phyloP scores from a whole-genome alignment of 1,139 yeast genomes.

The Pichia sp. region DNA sequence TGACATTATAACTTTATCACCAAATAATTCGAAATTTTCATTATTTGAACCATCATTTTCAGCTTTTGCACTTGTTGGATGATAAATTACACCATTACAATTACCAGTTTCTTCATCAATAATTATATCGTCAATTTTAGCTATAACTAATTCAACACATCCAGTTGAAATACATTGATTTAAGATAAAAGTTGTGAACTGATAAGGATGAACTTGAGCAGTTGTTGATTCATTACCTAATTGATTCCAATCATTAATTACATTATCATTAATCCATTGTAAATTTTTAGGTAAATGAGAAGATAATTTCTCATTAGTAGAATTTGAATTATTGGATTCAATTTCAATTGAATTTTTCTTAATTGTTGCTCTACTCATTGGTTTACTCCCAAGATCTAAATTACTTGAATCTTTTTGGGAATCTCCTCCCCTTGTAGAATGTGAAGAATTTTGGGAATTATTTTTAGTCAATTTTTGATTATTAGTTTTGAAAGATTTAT shows the following conservation, averaged over 20 bases:
- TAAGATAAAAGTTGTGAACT: slow-evolving; percentile 75
- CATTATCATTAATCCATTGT: slow-evolving; percentile 68
- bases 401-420: slow-evolving; percentile 1
- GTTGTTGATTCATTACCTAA: slow-evolving; percentile 85
- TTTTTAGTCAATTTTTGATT: slow-evolving; percentile 1
- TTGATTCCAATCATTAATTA: slow-evolving; percentile 68
- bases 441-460: slow-evolving; percentile 3
- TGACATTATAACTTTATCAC: slow-evolving; percentile 73
- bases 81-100: slow-evolving; percentile 59
- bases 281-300: slow-evolving; percentile 57
- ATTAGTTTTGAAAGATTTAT: slow-evolving; percentile 4
- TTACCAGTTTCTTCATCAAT: slow-evolving; percentile 56
- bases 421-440: neutral
- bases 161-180: slow-evolving; percentile 79
- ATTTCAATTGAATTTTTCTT: slow-evolving; percentile 35
- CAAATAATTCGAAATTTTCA: slow-evolving; percentile 39
- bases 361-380: slow-evolving; percentile 27
- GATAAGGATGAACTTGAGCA: slow-evolving; percentile 95
- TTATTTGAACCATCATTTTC: slow-evolving; percentile 28
- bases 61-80: slow-evolving; percentile 48
- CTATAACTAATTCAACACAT: slow-evolving; percentile 75
- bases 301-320: slow-evolving; percentile 19
- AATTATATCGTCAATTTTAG: slow-evolving; percentile 67
- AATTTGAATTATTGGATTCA: slow-evolving; percentile 25
- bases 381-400: slow-evolving; percentile 16